A percentile compares a stretch with the other conserved stretches of the same genome.
Evolutionary conservation across 495 filamentous ascomycete species (phyloP).

Genomic region (Neurospora sp.): DNA sequence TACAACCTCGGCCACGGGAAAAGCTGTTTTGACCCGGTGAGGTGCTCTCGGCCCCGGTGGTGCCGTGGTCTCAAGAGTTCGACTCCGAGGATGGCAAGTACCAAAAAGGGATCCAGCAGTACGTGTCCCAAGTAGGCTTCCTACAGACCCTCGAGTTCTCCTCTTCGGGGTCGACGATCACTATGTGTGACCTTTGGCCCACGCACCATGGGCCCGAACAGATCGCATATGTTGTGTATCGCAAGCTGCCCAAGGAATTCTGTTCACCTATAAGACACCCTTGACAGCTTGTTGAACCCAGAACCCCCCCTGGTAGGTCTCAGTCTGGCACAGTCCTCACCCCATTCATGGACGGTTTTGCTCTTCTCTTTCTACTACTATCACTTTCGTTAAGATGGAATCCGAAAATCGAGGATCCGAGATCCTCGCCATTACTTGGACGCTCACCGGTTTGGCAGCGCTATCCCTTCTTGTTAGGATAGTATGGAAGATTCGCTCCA

Average conservation of each 20-base stretch:
- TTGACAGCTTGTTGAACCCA: not conserved
- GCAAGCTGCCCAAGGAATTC: not conserved
- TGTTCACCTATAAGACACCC: not conserved
- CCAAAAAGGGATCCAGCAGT: not conserved
- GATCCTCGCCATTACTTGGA: slow-evolving; percentile 17
- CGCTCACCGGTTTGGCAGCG: slow-evolving; percentile 13
- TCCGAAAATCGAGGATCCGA: slow-evolving; percentile 9
- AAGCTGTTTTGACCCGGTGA: not conserved
- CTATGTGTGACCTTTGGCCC: not conserved
- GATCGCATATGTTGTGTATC: not conserved
- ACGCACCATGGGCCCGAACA: not conserved
- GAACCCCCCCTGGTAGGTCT: not conserved
- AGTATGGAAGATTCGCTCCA: slow-evolving; percentile 20
- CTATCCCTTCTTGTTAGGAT: slow-evolving; percentile 21
- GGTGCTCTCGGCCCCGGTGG: not conserved
- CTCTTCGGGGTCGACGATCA: not conserved
- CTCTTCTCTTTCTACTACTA: not conserved
- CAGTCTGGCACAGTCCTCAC: not conserved
- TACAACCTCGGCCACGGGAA: not conserved
- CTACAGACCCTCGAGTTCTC: not conserved
- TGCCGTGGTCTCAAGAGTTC: not conserved
- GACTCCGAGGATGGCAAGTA: not conserved
- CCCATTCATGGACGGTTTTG: not conserved
- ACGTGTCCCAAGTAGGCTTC: not conserved
- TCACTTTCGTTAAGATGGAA: slow-evolving; percentile 3